These are phyloP conservation scores for Colletotrichum karsti DNA, from an alignment of 2,329 filamentous ascomycete genomes.

Conservation along the genomic window DNA sequence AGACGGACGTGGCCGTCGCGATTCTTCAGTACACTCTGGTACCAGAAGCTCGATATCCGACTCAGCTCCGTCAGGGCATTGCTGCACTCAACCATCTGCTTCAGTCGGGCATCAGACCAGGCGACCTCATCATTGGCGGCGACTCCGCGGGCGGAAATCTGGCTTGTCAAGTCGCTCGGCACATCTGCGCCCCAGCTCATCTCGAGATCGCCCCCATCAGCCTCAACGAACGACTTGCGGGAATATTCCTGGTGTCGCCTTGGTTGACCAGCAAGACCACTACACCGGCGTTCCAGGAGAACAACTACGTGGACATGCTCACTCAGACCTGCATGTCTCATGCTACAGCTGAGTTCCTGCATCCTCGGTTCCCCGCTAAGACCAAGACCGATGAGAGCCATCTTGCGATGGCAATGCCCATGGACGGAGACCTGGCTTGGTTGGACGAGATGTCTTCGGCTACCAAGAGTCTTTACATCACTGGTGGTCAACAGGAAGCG, in stretches of 20 bases:
- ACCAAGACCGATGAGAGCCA: slow-evolving; percentile 25
- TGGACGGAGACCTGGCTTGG: slow-evolving; percentile 39
- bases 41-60: slow-evolving; percentile 23
- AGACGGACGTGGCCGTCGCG: slow-evolving; percentile 25
- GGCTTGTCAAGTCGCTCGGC: slow-evolving; percentile 40
- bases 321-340: slow-evolving; percentile 26
- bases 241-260: slow-evolving; percentile 42
- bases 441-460: slow-evolving; percentile 34
- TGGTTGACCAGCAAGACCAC: slow-evolving; percentile 36
- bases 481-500: slow-evolving; percentile 41
- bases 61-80: slow-evolving; percentile 21
- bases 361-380: slow-evolving; percentile 20
- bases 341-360: not conserved
- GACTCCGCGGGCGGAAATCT: slow-evolving; percentile 48
- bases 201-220: slow-evolving; percentile 31
- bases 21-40: slow-evolving; percentile 29
- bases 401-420: slow-evolving; percentile 37
- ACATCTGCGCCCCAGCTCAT: slow-evolving; percentile 41
- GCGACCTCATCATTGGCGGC: slow-evolving; percentile 42
- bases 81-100: slow-evolving; percentile 41
- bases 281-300: slow-evolving; percentile 35
- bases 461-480: slow-evolving; percentile 39
- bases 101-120: slow-evolving; percentile 36
- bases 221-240: slow-evolving; percentile 37
- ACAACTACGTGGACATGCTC: slow-evolving; percentile 44